Percentiles rank a stretch among this genome's conserved stretches.
Evolutionary conservation across 371 early-diverging fungal genomes (phyloP).

Genomic region (Saksenaea oblongispora): DNA sequence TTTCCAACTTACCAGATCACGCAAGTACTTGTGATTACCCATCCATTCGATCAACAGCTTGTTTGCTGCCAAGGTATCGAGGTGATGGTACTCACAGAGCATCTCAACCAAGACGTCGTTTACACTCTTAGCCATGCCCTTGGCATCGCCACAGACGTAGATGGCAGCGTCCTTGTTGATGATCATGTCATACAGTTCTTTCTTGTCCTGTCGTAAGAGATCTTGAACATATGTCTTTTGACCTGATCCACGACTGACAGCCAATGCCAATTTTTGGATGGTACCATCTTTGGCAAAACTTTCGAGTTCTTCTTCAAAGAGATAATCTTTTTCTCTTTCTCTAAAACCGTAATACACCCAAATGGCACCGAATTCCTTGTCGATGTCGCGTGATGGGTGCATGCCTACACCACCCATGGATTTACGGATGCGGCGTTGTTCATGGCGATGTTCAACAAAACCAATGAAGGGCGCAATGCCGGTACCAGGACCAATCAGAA

Average conservation of each 20-base stretch:
- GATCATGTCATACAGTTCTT: constrained; percentile 60
- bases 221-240: constrained; percentile 86
- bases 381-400: constrained; percentile 33
- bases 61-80: constrained; percentile 57
- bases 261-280: constrained; percentile 55
- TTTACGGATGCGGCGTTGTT: constrained; percentile 40
- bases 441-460: constrained; percentile 70
- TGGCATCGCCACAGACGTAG: constrained; percentile 90
- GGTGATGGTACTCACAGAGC: constrained; percentile 49
- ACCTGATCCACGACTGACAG: constrained; percentile 62
- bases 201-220: constrained; percentile 54
- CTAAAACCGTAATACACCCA: constrained; percentile 82
- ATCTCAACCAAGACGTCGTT: constrained; percentile 75
- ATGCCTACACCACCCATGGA: constrained; percentile 44
- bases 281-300: constrained; percentile 50
- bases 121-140: constrained; percentile 89
- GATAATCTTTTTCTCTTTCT: constrained; percentile 58
- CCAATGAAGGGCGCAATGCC: constrained; percentile 90
- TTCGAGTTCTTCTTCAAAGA: constrained; percentile 65
- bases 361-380: constrained; percentile 40
- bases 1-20: constrained; percentile 62
- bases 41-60: constrained; percentile 65
- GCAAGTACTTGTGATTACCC: constrained; percentile 65
- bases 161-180: constrained; percentile 62
- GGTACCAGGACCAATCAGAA: constrained; percentile 88